phyloP scores from a whole-genome alignment of 169 alveolate genomes.

The Perkinsus olseni region DNA sequence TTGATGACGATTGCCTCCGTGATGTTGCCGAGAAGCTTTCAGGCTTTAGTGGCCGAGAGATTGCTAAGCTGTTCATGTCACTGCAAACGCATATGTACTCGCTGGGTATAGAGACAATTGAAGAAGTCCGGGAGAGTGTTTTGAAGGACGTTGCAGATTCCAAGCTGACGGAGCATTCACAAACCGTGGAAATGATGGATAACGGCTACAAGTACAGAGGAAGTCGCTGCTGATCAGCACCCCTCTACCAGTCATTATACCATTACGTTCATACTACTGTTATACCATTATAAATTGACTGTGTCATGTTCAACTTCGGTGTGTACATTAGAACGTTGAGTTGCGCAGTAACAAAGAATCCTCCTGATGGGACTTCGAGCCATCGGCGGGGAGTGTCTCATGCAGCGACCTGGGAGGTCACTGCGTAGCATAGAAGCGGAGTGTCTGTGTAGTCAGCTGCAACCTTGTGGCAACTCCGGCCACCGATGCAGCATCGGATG shows the following conservation, averaged over 20 bases:
- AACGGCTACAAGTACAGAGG: conserved; percentile 1
- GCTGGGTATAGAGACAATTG: not conserved
- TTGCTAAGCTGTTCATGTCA: conserved; percentile 27
- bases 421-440: too few species aligned
- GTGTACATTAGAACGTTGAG: too few species aligned
- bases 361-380: too few species aligned
- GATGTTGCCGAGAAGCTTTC: not conserved
- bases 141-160: not conserved
- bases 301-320: too few species aligned
- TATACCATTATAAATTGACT: not conserved
- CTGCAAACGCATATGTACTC: conserved; percentile 22
- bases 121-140: not conserved
- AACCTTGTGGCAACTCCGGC: too few species aligned
- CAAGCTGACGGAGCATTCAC: conserved; percentile 6
- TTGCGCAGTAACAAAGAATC: too few species aligned
- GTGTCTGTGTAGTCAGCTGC: too few species aligned
- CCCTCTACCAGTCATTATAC: not conserved
- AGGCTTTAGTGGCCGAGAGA: conserved; percentile 23
- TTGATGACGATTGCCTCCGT: not conserved
- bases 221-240: not conserved
- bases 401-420: too few species aligned
- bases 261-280: not conserved
- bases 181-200: not conserved
- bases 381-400: too few species aligned
- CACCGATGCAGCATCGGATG: too few species aligned